Percentiles rank a stretch among this genome's conserved stretches.
These are phyloP conservation scores for Taphrina wiesneri DNA, from an alignment of 1,139 yeast species.

Conservation along the genomic window DNA sequence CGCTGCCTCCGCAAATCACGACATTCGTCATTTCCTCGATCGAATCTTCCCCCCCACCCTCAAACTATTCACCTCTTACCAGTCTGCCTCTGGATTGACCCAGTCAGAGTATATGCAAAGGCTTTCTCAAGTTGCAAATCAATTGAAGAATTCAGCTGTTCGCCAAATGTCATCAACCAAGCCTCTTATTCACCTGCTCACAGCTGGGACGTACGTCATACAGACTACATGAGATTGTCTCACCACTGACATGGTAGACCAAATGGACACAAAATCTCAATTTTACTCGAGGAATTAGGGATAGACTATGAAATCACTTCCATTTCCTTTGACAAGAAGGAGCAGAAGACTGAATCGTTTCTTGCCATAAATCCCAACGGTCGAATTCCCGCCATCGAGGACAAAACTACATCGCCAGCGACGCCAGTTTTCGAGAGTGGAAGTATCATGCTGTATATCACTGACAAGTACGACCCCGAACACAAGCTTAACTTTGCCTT, in stretches of 20 bases:
- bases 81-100: not conserved
- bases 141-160: not conserved
- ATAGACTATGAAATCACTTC: constrained; percentile 52
- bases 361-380: constrained; percentile 54
- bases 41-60: not conserved
- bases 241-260: constrained; percentile 53
- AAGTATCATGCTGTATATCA: constrained; percentile 60
- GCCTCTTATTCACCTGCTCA: constrained; percentile 13
- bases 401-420: constrained; percentile 53
- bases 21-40: not conserved
- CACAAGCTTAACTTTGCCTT: constrained; percentile 52
- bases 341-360: constrained; percentile 56
- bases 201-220: constrained; percentile 17
- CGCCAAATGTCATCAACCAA: not conserved
- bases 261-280: constrained; percentile 57
- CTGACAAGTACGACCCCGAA: constrained; percentile 57
- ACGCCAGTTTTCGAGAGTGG: constrained; percentile 61
- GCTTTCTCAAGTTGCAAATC: not conserved
- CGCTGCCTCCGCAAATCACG: not conserved
- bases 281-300: constrained; percentile 54
- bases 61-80: not conserved
- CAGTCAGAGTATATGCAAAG: constrained; percentile 1
- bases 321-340: constrained; percentile 49
- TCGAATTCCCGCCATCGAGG: constrained; percentile 59
- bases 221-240: not conserved